Conservation (phyloP, 2,329 filamentous ascomycete species). For the Pseudodiploospora longispora region DNA sequence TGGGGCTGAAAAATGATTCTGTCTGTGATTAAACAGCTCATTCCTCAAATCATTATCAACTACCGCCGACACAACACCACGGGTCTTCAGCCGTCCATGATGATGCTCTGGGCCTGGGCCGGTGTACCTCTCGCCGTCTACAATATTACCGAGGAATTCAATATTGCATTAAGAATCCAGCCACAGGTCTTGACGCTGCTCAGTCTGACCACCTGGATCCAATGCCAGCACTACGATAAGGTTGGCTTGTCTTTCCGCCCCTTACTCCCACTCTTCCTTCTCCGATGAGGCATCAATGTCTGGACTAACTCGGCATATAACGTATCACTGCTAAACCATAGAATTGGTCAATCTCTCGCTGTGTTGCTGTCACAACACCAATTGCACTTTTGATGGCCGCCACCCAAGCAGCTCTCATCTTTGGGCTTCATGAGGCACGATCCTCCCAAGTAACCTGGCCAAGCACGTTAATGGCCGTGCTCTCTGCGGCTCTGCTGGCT, state of each 20-base stretch:
- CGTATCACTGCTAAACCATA: constrained; percentile 17
- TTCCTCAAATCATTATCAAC: constrained; percentile 64
- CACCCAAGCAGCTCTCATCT: constrained; percentile 50
- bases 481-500: constrained; percentile 55
- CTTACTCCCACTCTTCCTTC: constrained; percentile 6
- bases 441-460: constrained; percentile 48
- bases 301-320: not conserved
- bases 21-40: constrained; percentile 34
- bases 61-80: constrained; percentile 57
- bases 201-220: constrained; percentile 35
- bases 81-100: constrained; percentile 61
- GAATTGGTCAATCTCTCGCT: constrained; percentile 44
- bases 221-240: constrained; percentile 35
- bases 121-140: constrained; percentile 56
- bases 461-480: constrained; percentile 55
- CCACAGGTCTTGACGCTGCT: constrained; percentile 35
- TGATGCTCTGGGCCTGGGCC: constrained; percentile 62
- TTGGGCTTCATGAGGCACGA: constrained; percentile 42
- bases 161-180: constrained; percentile 33
- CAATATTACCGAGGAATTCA: constrained; percentile 34
- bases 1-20: not conserved
- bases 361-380: constrained; percentile 38
- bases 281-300: not conserved
- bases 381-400: constrained; percentile 51
- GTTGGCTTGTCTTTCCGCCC: constrained; percentile 15